phyloP scores from a whole-genome alignment of 352 stramenopile genomes.

The Halophytophthora polymorphica region DNA sequence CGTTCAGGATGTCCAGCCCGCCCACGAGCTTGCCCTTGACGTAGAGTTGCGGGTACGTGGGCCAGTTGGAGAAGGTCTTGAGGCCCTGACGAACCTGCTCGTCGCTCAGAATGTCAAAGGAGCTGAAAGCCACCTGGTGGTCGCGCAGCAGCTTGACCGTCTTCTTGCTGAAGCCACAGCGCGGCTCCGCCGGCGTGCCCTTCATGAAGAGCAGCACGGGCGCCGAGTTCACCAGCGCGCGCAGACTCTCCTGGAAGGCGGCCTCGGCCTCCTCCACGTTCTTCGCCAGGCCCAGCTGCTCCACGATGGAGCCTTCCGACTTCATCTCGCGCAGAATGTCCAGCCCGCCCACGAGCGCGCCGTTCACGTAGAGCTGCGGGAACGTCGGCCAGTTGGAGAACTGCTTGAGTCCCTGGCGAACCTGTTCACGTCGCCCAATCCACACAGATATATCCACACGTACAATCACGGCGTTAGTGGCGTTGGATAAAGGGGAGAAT shows the following conservation, averaged over 20 bases:
- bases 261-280: constrained; percentile 75
- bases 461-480: too few relatives aligned
- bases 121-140: constrained; percentile 90
- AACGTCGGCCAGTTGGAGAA: constrained; percentile 98
- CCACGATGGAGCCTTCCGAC: constrained; percentile 70
- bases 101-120: constrained; percentile 94
- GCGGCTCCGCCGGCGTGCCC: constrained; percentile 84
- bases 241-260: constrained; percentile 82
- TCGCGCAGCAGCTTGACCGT: constrained; percentile 88
- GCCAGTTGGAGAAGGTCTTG: constrained; percentile 96
- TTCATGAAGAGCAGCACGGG: constrained; percentile 97
- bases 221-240: constrained; percentile 81
- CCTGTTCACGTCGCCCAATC: too few relatives aligned
- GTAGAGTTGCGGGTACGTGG: constrained; percentile 97
- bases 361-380: constrained; percentile 98
- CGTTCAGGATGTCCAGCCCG: constrained; percentile 94
- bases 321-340: constrained; percentile 98
- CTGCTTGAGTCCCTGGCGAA: constrained; percentile 95
- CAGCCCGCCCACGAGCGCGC: constrained; percentile 94
- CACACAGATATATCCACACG: constrained; percentile 20
- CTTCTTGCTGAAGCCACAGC: constrained; percentile 95
- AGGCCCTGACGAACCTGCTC: constrained; percentile 94
- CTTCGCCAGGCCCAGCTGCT: constrained; percentile 72
- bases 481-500: too few relatives aligned
- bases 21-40: constrained; percentile 92